Evolutionary conservation across 1,284 basidiomycete species (phyloP).

Genomic region (Malassezia dermatis): DNA sequence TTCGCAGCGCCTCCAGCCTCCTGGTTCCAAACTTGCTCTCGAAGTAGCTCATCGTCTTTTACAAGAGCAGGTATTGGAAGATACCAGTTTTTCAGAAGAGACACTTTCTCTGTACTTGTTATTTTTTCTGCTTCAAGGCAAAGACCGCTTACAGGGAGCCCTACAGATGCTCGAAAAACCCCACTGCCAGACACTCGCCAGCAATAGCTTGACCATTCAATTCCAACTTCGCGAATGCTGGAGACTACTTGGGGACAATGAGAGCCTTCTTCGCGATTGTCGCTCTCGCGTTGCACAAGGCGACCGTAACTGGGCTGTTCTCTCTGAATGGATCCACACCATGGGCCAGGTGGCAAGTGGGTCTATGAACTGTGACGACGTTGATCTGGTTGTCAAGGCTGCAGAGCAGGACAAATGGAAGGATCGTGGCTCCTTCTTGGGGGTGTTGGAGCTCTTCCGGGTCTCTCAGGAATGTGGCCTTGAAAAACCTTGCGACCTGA

Average conservation of each 20-base stretch:
- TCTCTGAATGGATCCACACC: not conserved
- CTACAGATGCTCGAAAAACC: slow-evolving; percentile 3
- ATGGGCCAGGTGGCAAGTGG: not conserved
- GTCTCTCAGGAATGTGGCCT: not conserved
- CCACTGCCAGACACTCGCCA: not conserved
- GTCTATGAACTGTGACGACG: not conserved
- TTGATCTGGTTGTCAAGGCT: not conserved
- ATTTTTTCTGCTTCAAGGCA: slow-evolving; percentile 3
- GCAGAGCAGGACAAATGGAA: slow-evolving; percentile 12
- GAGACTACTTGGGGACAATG: not conserved
- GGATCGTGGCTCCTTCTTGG: slow-evolving; percentile 15
- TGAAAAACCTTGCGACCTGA: not conserved
- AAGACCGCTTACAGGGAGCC: not conserved
- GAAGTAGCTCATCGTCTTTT: slow-evolving; percentile 11
- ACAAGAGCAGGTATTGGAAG: slow-evolving; percentile 1
- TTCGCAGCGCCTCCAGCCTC: slow-evolving; percentile 10
- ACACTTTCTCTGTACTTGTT: slow-evolving; percentile 11
- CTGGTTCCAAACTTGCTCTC: slow-evolving; percentile 9
- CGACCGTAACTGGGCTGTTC: slow-evolving; percentile 17
- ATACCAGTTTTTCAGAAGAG: slow-evolving; percentile 2
- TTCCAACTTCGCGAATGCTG: slow-evolving; percentile 10
- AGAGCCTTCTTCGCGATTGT: slow-evolving; percentile 9
- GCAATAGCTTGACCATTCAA: slow-evolving; percentile 12
- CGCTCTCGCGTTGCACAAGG: slow-evolving; percentile 5
- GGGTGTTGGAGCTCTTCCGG: slow-evolving; percentile 6